Percentiles rank a stretch among this genome's conserved stretches.
phyloP scores from a whole-genome alignment of 148 eudicot genomes.

The Rhododendron ovatum region DNA sequence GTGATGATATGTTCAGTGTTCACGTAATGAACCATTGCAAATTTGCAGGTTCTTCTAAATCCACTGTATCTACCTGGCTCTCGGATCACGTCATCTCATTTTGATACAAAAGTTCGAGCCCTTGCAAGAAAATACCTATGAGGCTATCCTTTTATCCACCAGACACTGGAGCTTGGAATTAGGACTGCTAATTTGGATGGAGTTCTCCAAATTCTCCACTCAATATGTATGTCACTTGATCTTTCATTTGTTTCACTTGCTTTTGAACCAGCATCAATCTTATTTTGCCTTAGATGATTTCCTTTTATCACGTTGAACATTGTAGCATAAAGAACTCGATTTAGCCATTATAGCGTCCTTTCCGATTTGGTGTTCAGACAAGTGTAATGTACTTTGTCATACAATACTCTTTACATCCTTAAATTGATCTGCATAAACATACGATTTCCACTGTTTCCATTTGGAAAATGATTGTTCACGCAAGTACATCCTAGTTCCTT shows the following conservation, averaged over 20 bases:
- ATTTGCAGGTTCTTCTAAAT: constrained; percentile 77
- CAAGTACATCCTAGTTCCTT: background rate
- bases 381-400: background rate
- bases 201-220: background rate
- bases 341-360: background rate
- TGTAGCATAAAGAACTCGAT: background rate
- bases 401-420: background rate
- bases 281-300: background rate
- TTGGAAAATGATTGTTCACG: background rate
- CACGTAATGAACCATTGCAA: background rate
- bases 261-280: background rate
- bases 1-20: background rate
- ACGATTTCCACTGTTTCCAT: background rate
- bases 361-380: background rate
- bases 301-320: background rate
- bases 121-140: constrained; percentile 88
- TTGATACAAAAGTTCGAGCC: constrained; percentile 96
- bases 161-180: background rate
- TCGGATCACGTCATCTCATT: constrained; percentile 85
- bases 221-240: background rate
- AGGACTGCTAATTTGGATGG: background rate
- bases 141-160: constrained; percentile 16
- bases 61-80: constrained; percentile 92
- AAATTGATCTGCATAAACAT: background rate
- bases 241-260: background rate